phyloP scores from a whole-genome alignment of 139 green algal genomes.

The Chlamydomonas eustigma region DNA sequence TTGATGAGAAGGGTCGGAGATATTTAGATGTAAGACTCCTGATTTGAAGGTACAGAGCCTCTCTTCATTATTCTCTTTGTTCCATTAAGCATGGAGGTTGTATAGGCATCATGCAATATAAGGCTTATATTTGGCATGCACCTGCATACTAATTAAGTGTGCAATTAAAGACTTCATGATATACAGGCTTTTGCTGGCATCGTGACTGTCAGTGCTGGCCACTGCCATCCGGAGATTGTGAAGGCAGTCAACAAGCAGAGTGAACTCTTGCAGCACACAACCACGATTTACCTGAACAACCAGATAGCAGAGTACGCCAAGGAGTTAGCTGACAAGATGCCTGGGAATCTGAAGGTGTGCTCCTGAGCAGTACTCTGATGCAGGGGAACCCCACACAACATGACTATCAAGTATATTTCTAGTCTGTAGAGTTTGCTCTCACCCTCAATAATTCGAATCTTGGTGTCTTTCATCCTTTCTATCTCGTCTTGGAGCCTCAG shows the following conservation, averaged over 20 bases:
- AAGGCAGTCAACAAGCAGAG: conserved; percentile 60
- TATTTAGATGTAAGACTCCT: conserved; percentile 85
- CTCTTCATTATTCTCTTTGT: too few species aligned
- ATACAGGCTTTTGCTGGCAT: conserved; percentile 92
- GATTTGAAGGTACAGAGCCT: neutral
- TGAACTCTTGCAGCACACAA: conserved; percentile 74
- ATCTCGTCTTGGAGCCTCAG: too few species aligned
- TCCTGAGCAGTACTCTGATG: neutral
- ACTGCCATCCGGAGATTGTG: conserved; percentile 76
- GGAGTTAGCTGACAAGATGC: conserved; percentile 74
- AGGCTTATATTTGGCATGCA: too few species aligned
- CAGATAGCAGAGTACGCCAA: conserved; percentile 75
- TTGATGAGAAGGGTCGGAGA: conserved; percentile 82
- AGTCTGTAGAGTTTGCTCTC: too few species aligned
- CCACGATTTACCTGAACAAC: conserved; percentile 84
- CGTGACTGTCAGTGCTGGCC: conserved; percentile 89
- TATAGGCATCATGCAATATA: too few species aligned
- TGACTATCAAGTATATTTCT: neutral
- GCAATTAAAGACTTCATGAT: too few species aligned
- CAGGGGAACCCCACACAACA: neutral
- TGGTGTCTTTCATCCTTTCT: neutral
- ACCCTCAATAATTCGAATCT: conserved; percentile 37
- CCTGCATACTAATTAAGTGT: too few species aligned
- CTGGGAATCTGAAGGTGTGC: conserved; percentile 70
- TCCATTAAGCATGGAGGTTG: too few species aligned